Evolutionary conservation across 768 basidiomycete genomes (phyloP).

Genomic region (Cystobasidium onofrii): DNA sequence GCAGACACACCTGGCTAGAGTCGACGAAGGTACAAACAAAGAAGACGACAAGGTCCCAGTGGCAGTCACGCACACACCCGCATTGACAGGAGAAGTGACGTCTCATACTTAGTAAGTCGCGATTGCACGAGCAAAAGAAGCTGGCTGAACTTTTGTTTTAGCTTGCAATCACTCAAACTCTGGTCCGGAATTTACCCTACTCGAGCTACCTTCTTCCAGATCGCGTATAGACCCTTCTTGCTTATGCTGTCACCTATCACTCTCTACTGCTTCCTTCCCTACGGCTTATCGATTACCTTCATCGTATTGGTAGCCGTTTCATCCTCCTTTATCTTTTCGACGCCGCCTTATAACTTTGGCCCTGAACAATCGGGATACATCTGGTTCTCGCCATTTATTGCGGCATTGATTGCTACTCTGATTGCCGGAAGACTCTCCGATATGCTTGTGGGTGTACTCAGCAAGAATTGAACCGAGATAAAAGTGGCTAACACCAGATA

Average conservation of each 20-base stretch:
- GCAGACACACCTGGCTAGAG: background rate
- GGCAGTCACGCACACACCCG: background rate
- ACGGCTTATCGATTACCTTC: conserved; percentile 39
- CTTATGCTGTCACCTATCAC: conserved; percentile 20
- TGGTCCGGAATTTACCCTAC: background rate
- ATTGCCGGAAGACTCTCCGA: conserved; percentile 38
- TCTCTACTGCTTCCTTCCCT: conserved; percentile 30
- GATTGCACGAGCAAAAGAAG: background rate
- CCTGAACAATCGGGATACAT: conserved; percentile 29
- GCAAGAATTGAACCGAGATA: too few species aligned
- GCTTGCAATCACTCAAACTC: background rate
- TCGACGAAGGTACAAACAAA: background rate
- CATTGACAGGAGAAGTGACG: background rate
- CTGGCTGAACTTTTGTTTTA: background rate
- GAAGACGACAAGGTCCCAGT: background rate
- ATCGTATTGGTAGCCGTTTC: conserved; percentile 40
- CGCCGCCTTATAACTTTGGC: conserved; percentile 34
- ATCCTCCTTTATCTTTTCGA: conserved; percentile 37
- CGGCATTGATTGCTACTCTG: conserved; percentile 31
- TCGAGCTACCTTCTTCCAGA: conserved; percentile 4
- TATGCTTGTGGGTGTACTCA: conserved; percentile 13
- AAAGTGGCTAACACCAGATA: background rate
- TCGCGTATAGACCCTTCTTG: background rate
- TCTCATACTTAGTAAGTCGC: background rate
- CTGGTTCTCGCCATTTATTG: conserved; percentile 34